Percentiles rank a stretch among this genome's conserved stretches.
Evolutionary conservation across 2,329 filamentous ascomycete genomes (phyloP).

Genomic region (Colletotrichum sp.): DNA sequence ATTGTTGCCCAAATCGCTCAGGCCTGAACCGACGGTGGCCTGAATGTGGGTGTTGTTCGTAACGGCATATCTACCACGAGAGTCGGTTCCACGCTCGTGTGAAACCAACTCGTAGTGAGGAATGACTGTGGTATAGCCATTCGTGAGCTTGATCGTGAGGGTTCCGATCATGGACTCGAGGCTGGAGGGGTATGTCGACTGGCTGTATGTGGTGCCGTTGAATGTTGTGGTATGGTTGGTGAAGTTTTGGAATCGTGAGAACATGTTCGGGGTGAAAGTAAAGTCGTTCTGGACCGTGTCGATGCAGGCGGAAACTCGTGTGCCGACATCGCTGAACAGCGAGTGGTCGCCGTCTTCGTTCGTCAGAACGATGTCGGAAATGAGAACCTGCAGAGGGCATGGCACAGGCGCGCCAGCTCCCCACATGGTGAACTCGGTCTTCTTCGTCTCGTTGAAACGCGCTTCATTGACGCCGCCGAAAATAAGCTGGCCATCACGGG

Average conservation of each 20-base stretch:
- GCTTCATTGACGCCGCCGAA: slow-evolving; percentile 21
- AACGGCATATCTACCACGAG: slow-evolving; percentile 17
- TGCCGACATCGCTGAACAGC: slow-evolving; percentile 11
- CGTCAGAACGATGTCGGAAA: slow-evolving; percentile 19
- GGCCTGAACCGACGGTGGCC: slow-evolving; percentile 7
- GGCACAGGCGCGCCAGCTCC: slow-evolving; percentile 4
- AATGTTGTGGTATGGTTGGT: neutral
- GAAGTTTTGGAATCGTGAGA: neutral
- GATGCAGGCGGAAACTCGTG: slow-evolving; percentile 20
- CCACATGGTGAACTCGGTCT: slow-evolving; percentile 16
- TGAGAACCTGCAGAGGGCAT: slow-evolving; percentile 22
- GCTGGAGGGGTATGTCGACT: neutral
- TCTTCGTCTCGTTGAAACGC: slow-evolving; percentile 8
- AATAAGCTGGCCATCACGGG: slow-evolving; percentile 19
- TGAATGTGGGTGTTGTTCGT: slow-evolving; percentile 12
- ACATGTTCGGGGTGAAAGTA: slow-evolving; percentile 20
- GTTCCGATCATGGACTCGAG: slow-evolving; percentile 14
- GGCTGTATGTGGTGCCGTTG: neutral
- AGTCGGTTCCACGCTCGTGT: slow-evolving; percentile 18
- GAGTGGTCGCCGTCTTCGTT: slow-evolving; percentile 22
- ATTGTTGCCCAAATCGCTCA: slow-evolving; percentile 20
- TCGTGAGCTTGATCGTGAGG: slow-evolving; percentile 19
- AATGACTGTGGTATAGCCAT: slow-evolving; percentile 23
- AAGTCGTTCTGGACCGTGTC: slow-evolving; percentile 24
- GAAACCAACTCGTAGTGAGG: slow-evolving; percentile 22